A percentile compares a stretch with the other conserved stretches of the same genome.
Conservation (phyloP, 129 eudicot species). For the Ambrosia trifida region DNA sequence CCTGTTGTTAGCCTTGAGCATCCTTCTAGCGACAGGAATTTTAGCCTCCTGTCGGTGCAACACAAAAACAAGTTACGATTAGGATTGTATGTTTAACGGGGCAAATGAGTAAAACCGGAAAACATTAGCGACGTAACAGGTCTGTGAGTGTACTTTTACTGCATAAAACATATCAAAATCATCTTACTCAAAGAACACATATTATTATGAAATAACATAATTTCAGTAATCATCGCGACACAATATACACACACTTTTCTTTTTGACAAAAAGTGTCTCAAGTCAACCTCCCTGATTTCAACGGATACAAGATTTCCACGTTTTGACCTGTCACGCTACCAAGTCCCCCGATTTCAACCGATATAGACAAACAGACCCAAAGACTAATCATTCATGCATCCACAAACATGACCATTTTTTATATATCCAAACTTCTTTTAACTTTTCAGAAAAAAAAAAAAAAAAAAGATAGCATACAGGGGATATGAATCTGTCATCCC, state of each 20-base stretch:
- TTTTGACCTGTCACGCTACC: too few relatives aligned
- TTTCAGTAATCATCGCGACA: neutral
- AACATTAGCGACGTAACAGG: too few relatives aligned
- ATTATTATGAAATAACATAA: neutral
- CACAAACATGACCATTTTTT: neutral
- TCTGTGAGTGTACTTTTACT: constrained; percentile 12
- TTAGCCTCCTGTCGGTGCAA: constrained; percentile 57
- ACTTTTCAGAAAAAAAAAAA: neutral
- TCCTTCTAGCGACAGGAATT: constrained; percentile 67
- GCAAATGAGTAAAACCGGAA: neutral
- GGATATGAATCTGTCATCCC: too few relatives aligned
- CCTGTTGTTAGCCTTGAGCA: constrained; percentile 66
- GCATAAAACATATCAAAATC: neutral
- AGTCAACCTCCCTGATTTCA: neutral
- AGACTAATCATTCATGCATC: constrained; percentile 9
- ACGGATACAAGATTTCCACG: too few relatives aligned
- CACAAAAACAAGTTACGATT: neutral
- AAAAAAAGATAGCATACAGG: neutral
- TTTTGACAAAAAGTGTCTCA: neutral
- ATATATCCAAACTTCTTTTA: neutral
- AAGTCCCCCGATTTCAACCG: too few relatives aligned
- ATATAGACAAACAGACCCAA: neutral
- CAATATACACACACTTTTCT: neutral
- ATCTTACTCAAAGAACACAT: neutral
- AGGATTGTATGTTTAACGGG: neutral